Evolutionary conservation across 1,284 basidiomycete species (phyloP), one percentile per base, ranked within the genome.

Genomic region (Austropuccinia psidii): DNA sequence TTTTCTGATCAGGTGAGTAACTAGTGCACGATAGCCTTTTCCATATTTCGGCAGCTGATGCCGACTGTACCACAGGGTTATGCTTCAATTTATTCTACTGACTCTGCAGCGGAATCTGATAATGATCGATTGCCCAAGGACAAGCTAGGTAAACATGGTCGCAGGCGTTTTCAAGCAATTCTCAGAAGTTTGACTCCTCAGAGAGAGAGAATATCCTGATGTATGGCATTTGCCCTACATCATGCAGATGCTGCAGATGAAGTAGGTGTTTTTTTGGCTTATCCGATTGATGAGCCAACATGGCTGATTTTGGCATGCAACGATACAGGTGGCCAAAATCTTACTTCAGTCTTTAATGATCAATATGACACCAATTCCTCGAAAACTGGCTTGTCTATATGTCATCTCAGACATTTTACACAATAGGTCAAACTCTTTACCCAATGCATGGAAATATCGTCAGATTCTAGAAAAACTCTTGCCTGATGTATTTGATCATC

Each of bases 361-460:
- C 15, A 90, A 93, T 74, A 84, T 86, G 19, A 98, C 96, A 0
- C 89, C 96, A 0, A 89, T 98, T 13, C 94, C 96, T 43, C 88
- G 94, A 76, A 99, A 99, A 81, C 86, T 98, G 60, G 92, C 96
- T 6, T 88, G 96, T 8, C 86, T 99, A 31, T 89, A 97, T 82
- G 86, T 97, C 57, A 90, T 98, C 68, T 97, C 93, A 78, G 96
- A 99, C 79, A 96, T 99, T 76, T 85, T 99, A 33, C 93, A 98
- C 83, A 99, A 98, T 80, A 93, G 91, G 1, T 69, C 81, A 0
- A 81, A 81, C 0, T 78, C 81, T 4, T 75, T 83, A 15, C 82
- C 82, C 0, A 83, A 83, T 68, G 83, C 84, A 19, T 97, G 93
- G 93, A 91, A 91, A 80, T 97, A 91, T 81, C 87, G 94, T 39